Base-by-base conservation (phyloP, 768 basidiomycete species). In the Leucocoprinus birnbaumii region DNA sequence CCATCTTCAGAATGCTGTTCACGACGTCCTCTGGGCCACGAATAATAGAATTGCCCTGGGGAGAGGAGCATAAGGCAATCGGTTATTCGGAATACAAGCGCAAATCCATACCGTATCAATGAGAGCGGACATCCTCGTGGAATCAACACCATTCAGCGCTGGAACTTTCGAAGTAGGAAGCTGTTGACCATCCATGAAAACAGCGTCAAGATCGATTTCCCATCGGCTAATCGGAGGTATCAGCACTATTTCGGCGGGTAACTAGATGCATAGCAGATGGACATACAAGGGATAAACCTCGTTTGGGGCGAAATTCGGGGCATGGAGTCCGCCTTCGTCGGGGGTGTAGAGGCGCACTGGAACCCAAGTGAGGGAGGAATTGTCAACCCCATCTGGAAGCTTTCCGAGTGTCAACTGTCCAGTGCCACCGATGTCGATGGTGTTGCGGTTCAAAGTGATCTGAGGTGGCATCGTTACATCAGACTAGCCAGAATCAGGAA, bases 11-110 rank as follows among this genome's bases (percentile, higher is more conserved):
- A 58, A 87, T 81, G 24, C 69, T 69, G 10, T 72, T 63, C 16
- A 89, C 76, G n/a, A 87, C 80, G 51, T 89, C 87, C 35, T 74
- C 66, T 1, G 86, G 87, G 10, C 87, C 87, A 21, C 87, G 83
- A 40, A 89, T 73, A 43, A 88, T 72, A 8, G 87, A 88, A 66
- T 86, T 88, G 1, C 87, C 87, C 85, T 87, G 50, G 48, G 52
- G 8, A 13, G 25, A 22, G 2, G 11, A 41, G n/a, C n/a, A n/a
- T n/a, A n/a, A n/a, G n/a, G n/a, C n/a, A n/a, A n/a, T n/a, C n/a
- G n/a, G n/a, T n/a, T n/a, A n/a, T n/a, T n/a, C n/a, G n/a, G n/a
- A n/a, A n/a, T n/a, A 22, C 25, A 38, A 21, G 37, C 37, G 13
- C 22, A 58, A 61, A 34, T 14, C 3, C 9, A 61, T 68, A 86